A percentile compares a stretch with the other conserved stretches of the same genome.
Conservation (phyloP, 139 green algal species). For the Chlamydomonas schloesseri region DNA sequence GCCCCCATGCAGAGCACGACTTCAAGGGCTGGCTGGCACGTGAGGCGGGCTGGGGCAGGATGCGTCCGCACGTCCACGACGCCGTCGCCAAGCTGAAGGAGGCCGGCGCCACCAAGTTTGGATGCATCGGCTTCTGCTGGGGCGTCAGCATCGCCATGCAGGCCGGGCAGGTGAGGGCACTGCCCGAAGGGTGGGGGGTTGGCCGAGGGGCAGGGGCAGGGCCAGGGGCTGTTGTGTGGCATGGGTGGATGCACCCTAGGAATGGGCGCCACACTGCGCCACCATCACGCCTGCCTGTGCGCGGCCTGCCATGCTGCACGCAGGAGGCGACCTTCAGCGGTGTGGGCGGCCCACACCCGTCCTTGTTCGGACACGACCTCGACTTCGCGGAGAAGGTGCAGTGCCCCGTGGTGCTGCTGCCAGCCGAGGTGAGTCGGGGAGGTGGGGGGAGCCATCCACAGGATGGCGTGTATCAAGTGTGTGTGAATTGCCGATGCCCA, state of each 20-base stretch:
- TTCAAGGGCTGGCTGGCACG: conserved; percentile 40
- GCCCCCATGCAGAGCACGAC: conserved; percentile 2
- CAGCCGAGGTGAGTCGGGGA: not conserved
- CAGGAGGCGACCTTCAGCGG: conserved; percentile 12
- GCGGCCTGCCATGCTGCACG: too few relatives aligned
- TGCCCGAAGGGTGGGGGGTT: too few relatives aligned
- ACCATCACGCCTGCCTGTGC: too few relatives aligned
- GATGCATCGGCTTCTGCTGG: conserved; percentile 56
- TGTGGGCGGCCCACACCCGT: conserved; percentile 41
- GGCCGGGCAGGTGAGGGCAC: not conserved
- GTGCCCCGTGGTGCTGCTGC: conserved; percentile 43
- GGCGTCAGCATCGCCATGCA: conserved; percentile 28
- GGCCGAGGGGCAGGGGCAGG: too few relatives aligned
- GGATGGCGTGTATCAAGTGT: too few relatives aligned
- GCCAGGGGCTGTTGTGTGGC: too few relatives aligned
- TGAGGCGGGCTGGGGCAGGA: not conserved
- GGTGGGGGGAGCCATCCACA: too few relatives aligned
- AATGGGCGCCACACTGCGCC: too few relatives aligned
- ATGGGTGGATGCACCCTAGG: too few relatives aligned
- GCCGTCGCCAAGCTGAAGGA: conserved; percentile 13
- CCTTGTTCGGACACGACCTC: conserved; percentile 44
- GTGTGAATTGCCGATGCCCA: too few relatives aligned
- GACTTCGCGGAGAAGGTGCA: conserved; percentile 23
- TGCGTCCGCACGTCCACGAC: not conserved
- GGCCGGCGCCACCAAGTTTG: conserved; percentile 43